Base-by-base conservation (phyloP, 306 rosid genomes). In the Adenanthera pavonina region DNA sequence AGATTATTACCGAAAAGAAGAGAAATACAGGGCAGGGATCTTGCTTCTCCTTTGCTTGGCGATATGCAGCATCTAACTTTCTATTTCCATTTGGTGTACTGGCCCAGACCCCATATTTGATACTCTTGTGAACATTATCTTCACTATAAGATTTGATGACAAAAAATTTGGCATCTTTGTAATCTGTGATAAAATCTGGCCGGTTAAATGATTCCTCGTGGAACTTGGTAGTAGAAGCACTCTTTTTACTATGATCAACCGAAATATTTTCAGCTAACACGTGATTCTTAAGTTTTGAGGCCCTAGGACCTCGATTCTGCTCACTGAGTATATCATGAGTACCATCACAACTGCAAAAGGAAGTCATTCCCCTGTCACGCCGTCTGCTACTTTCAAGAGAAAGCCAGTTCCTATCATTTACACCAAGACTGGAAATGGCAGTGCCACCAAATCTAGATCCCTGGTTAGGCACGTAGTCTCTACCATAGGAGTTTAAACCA, bases 81-180 rank as follows among this genome's bases (percentile, higher is more conserved):
- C 89, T 91, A 81, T 93, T 93, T 74, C 97, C 97, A 68, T 93
- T 93, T 78, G 97, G 95, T 51, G 97, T 93, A 77, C 97, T 93
- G 66, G 97, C 97, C 97, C 97, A 93, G 80, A 93, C 91, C 74
- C 94, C 94, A 52, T 93, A 93, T 74, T 93, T 93, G 82, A 93
- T 93, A 74, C 97, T 93, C 89, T 93, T 93, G 89, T 93, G 97
- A 64, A 93, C 93, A 83, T 93, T 93, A 80, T 93, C 97, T 85
- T 93, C 97, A 57, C 97, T 93, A 79, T 93, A 93, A 49, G 97
- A 93, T 86, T 93, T 93, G 79, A 93, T 93, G 74, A 93, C 89
- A 86, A 89, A 91, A 85, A 89, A 91, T 76, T 87, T 93, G 67
- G 94, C 95, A 71, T 89, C 95, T 70, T 83, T 81, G 86, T 85